Conservation (phyloP, 2,329 filamentous ascomycete genomes). For the Penicillium sp. region DNA sequence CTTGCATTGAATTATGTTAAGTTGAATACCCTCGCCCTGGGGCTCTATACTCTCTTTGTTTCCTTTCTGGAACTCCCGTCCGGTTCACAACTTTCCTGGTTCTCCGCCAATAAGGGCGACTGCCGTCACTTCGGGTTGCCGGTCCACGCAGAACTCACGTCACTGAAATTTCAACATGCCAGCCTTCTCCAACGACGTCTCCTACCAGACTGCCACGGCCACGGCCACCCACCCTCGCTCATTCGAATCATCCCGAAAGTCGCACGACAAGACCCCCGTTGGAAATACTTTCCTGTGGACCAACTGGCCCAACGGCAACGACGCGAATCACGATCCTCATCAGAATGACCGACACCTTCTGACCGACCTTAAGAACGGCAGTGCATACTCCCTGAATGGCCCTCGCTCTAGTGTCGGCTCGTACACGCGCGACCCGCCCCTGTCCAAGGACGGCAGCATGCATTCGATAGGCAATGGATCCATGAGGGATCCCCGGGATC, state of each 20-base stretch:
- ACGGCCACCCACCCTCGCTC: slow-evolving; percentile 31
- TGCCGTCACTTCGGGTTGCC: slow-evolving; percentile 20
- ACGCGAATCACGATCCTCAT: slow-evolving; percentile 31
- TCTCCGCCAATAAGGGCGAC: slow-evolving; percentile 18
- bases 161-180: slow-evolving; percentile 29
- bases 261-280: slow-evolving; percentile 38
- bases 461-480: slow-evolving; percentile 41
- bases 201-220: slow-evolving; percentile 28
- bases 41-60: slow-evolving; percentile 6
- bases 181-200: slow-evolving; percentile 31
- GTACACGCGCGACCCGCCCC: slow-evolving; percentile 35
- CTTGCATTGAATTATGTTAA: slow-evolving; percentile 12
- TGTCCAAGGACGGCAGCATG: slow-evolving; percentile 39
- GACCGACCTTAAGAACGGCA: slow-evolving; percentile 42
- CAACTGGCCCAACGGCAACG: slow-evolving; percentile 36
- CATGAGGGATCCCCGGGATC: slow-evolving; percentile 28
- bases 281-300: slow-evolving; percentile 43
- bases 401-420: slow-evolving; percentile 43
- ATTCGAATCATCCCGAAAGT: slow-evolving; percentile 37
- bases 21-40: slow-evolving; percentile 8
- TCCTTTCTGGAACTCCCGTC: slow-evolving; percentile 14
- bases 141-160: slow-evolving; percentile 28
- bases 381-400: slow-evolving; percentile 54
- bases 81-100: slow-evolving; percentile 12
- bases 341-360: slow-evolving; percentile 34